A percentile compares a stretch with the other conserved stretches of the same genome.
These are phyloP conservation scores for Solanum hybrid DNA, from an alignment of 305 asterid species.

Conservation along the genomic window DNA sequence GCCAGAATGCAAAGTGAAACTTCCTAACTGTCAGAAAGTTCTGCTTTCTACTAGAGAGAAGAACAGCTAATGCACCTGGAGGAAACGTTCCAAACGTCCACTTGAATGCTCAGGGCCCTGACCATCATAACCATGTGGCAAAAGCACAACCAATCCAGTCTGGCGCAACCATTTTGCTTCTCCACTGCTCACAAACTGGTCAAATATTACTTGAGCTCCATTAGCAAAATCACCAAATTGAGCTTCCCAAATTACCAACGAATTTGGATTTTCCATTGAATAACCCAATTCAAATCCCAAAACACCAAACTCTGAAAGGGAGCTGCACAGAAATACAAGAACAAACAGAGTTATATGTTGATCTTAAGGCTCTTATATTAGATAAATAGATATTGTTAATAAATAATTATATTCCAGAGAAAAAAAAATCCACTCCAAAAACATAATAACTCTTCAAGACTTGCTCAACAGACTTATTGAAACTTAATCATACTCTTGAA, in stretches of 20 bases:
- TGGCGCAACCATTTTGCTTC: constrained; percentile 98
- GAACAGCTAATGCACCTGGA: constrained; percentile 44
- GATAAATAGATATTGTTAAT: not conserved
- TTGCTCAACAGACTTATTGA: not conserved
- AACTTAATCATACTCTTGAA: not conserved
- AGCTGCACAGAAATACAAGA: constrained; percentile 32
- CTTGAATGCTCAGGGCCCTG: constrained; percentile 99
- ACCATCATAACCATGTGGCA: constrained; percentile 98
- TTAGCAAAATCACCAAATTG: constrained; percentile 96
- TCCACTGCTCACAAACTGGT: constrained; percentile 93
- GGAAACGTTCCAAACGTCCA: constrained; percentile 94
- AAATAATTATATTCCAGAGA: not conserved
- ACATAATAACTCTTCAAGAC: not conserved
- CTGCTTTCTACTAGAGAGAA: constrained; percentile 4
- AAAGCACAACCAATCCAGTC: constrained; percentile 77
- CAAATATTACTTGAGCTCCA: constrained; percentile 96
- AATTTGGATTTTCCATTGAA: constrained; percentile 94
- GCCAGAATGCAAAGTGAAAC: not conserved
- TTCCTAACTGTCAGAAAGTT: not conserved
- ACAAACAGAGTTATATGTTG: not conserved
- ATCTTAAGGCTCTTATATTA: not conserved
- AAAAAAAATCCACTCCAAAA: not conserved
- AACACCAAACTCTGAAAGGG: constrained; percentile 91
- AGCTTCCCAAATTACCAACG: constrained; percentile 93
- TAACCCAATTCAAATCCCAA: constrained; percentile 92